A percentile compares a stretch with the other conserved stretches of the same genome.
phyloP scores from a whole-genome alignment of 2,329 filamentous ascomycete species.

The Pseudogymnoascus sp. region DNA sequence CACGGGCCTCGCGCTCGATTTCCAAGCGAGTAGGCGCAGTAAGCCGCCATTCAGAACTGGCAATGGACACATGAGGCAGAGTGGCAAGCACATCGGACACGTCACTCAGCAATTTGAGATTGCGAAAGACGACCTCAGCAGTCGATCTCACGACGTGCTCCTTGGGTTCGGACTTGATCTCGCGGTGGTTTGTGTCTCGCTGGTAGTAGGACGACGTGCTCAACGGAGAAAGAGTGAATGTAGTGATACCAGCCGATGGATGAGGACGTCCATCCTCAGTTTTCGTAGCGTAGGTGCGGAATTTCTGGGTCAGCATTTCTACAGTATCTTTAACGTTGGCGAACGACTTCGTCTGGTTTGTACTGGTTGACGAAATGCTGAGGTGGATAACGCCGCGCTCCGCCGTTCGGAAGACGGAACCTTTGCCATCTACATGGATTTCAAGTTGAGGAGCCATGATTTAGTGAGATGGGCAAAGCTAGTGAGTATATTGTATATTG shows the following conservation, averaged over 20 bases:
- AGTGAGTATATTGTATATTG: background rate
- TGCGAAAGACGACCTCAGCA: slow-evolving; percentile 19
- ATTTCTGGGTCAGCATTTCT: slow-evolving; percentile 13
- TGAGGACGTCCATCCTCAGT: slow-evolving; percentile 17
- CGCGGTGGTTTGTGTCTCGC: background rate
- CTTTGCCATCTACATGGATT: slow-evolving; percentile 17
- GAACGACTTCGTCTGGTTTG: background rate
- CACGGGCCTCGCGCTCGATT: slow-evolving; percentile 19
- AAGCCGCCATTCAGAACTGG: slow-evolving; percentile 18
- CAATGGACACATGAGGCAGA: slow-evolving; percentile 18
- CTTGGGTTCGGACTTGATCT: slow-evolving; percentile 5
- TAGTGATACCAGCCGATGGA: slow-evolving; percentile 18
- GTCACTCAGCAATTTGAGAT: slow-evolving; percentile 16
- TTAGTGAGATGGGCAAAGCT: background rate
- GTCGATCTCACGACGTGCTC: slow-evolving; percentile 13
- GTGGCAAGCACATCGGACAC: slow-evolving; percentile 15
- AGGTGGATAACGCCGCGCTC: slow-evolving; percentile 19
- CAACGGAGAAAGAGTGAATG: slow-evolving; percentile 17
- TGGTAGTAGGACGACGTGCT: slow-evolving; percentile 11
- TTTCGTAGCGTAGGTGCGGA: slow-evolving; percentile 17
- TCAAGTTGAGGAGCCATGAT: slow-evolving; percentile 17
- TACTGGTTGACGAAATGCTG: slow-evolving; percentile 9
- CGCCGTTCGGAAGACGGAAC: slow-evolving; percentile 18
- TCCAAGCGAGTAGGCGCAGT: slow-evolving; percentile 14
- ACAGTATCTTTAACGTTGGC: slow-evolving; percentile 12